phyloP scores from a whole-genome alignment of 805 yeast genomes.

The Priceomyces medius region DNA sequence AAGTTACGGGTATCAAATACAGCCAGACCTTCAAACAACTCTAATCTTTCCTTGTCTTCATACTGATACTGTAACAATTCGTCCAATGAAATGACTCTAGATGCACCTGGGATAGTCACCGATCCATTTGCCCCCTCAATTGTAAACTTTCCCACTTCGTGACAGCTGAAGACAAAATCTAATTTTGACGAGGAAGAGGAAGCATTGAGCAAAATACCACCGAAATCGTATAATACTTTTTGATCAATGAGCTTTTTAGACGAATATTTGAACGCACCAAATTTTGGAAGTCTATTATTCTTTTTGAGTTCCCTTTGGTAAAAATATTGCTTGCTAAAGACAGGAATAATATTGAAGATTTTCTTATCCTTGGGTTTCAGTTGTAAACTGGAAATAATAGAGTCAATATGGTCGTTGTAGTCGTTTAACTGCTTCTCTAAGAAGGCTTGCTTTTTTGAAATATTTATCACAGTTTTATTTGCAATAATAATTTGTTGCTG shows the following conservation, averaged over 20 bases:
- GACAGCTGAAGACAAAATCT: constrained; percentile 73
- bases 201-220: constrained; percentile 44
- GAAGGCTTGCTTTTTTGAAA: constrained; percentile 45
- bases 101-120: constrained; percentile 63
- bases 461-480: constrained; percentile 40
- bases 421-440: constrained; percentile 45
- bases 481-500: constrained; percentile 43
- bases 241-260: constrained; percentile 74
- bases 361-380: constrained; percentile 46
- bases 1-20: constrained; percentile 66
- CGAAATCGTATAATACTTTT: constrained; percentile 60
- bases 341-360: constrained; percentile 47
- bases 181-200: constrained; percentile 60
- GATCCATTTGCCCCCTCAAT: constrained; percentile 75
- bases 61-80: constrained; percentile 72
- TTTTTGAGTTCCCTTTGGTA: constrained; percentile 69
- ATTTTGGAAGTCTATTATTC: constrained; percentile 65
- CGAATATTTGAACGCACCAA: constrained; percentile 76
- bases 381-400: constrained; percentile 42
- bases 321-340: constrained; percentile 73
- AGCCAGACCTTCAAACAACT: constrained; percentile 66
- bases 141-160: constrained; percentile 66
- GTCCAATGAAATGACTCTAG: constrained; percentile 61
- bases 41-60: constrained; percentile 54
- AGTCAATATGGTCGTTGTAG: constrained; percentile 48